Base-by-base conservation (phyloP, 106 monocot genomes). In the Allium cepa region DNA sequence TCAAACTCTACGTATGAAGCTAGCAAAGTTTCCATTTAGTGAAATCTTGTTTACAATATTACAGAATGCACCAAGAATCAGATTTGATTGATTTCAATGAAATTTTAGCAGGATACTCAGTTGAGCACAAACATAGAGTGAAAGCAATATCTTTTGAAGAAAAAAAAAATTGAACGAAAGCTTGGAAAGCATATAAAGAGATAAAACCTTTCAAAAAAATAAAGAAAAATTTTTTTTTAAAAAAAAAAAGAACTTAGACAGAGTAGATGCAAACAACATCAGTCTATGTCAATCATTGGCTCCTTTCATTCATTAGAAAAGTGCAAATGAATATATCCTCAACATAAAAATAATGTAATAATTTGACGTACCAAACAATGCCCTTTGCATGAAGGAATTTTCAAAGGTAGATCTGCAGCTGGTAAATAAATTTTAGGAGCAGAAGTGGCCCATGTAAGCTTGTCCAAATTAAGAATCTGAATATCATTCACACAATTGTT, bases 381-480 rank as follows among this genome's bases (percentile, higher is more conserved):
- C 49, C 88, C 92, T 87, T 83, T 97, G 77, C 92, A 97, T 50
- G 88, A 66, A 66, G 92, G 92, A 64, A 89, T 80, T 77, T 92
- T 97, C 64, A 69, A 49, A 15, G 89, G 77, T 17, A 73, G 56
- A 17, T 83, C 82, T 64, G 48, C 80, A 66, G 86, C 83, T 59
- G 96, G 92, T 47, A 81, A 66, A 53, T 78, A 80, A 36, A 84
- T 71, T 69, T 82, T 90, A 50, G 90, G 81, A 59, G 77, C 26
- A 60, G 84, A 82, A 62, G 78, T 18, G 8, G 75, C 67, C 96
- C 96, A 97, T 7, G 79, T 72, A 75, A 97, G 84, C 64, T 82
- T 97, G 67, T 97, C 92, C 55, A 97, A 75, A 61, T 63, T 89
- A 71, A 97, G 82, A 68, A 97, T 82, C 96, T 92, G 78, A 80